Conservation (phyloP, 2,329 filamentous ascomycete species). For the Aspergillus sp. region DNA sequence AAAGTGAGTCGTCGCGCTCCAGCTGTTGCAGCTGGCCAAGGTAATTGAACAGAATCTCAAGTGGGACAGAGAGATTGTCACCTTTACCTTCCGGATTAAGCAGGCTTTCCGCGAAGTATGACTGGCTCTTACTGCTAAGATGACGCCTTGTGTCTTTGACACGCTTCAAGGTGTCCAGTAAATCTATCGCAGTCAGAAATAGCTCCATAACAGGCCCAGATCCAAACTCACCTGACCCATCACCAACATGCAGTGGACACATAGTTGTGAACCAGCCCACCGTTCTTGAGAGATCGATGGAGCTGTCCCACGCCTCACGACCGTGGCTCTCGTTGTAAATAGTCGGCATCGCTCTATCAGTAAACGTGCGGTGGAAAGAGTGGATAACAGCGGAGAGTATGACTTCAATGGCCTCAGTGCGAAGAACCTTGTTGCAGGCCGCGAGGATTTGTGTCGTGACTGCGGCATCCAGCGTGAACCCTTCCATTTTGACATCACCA, state of each 20-base stretch:
- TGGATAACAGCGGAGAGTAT: conserved; percentile 42
- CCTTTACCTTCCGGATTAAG: conserved; percentile 29
- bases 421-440: conserved; percentile 35
- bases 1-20: conserved; percentile 47
- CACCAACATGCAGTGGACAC: conserved; percentile 43
- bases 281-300: conserved; percentile 50
- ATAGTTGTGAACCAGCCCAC: conserved; percentile 56
- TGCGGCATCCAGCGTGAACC: conserved; percentile 36
- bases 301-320: conserved; percentile 48
- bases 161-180: conserved; percentile 37
- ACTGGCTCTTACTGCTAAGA: conserved; percentile 33
- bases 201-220: not conserved
- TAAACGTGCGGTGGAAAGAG: conserved; percentile 49
- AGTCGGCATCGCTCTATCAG: conserved; percentile 44
- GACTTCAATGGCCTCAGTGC: conserved; percentile 42
- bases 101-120: conserved; percentile 39
- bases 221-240: conserved; percentile 26
- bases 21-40: conserved; percentile 45
- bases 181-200: conserved; percentile 21
- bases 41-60: conserved; percentile 47
- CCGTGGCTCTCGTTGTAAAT: conserved; percentile 56
- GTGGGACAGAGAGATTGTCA: conserved; percentile 41
- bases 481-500: conserved; percentile 37
- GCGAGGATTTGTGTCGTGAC: conserved; percentile 36
- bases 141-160: conserved; percentile 44